These are phyloP conservation scores for Penicillium mononematosum DNA, from an alignment of 495 filamentous ascomycete genomes.

Conservation along the genomic window DNA sequence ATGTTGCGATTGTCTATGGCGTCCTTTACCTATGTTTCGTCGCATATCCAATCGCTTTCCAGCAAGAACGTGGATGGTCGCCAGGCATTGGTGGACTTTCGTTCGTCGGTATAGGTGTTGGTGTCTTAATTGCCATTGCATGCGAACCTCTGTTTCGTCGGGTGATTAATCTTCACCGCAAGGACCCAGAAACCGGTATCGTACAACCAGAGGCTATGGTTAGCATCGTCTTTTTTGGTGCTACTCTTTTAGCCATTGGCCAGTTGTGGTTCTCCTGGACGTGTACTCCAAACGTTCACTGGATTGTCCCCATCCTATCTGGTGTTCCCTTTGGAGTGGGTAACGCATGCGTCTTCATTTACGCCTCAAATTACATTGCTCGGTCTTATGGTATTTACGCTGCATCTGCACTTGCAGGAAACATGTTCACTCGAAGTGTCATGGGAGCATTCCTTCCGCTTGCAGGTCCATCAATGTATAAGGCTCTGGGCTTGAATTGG, in stretches of 20 bases:
- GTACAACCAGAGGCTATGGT: slow-evolving; percentile 71
- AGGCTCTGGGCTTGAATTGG: slow-evolving; percentile 65
- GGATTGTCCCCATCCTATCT: slow-evolving; percentile 69
- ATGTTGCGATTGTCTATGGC: slow-evolving; percentile 62
- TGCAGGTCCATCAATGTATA: slow-evolving; percentile 71
- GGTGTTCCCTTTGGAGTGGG: slow-evolving; percentile 74
- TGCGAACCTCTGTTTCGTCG: slow-evolving; percentile 64
- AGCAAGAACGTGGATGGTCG: slow-evolving; percentile 65
- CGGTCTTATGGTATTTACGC: slow-evolving; percentile 72
- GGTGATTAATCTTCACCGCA: slow-evolving; percentile 6
- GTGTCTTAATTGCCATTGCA: slow-evolving; percentile 59
- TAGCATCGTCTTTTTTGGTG: slow-evolving; percentile 63
- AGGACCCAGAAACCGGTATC: slow-evolving; percentile 62
- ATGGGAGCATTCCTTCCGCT: slow-evolving; percentile 72
- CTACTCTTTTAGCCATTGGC: slow-evolving; percentile 62
- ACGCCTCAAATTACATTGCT: slow-evolving; percentile 72
- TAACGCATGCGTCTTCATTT: slow-evolving; percentile 74
- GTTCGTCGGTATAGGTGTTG: slow-evolving; percentile 71
- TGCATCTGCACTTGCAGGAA: slow-evolving; percentile 72
- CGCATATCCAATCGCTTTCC: slow-evolving; percentile 74
- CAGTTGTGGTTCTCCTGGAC: slow-evolving; percentile 81
- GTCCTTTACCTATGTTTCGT: slow-evolving; percentile 85
- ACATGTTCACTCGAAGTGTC: slow-evolving; percentile 59
- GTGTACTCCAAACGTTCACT: slow-evolving; percentile 66
- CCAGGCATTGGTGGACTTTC: slow-evolving; percentile 63